These are phyloP conservation scores for Aquilaria malaccensis DNA, from an alignment of 345 rosid species.

Conservation along the genomic window DNA sequence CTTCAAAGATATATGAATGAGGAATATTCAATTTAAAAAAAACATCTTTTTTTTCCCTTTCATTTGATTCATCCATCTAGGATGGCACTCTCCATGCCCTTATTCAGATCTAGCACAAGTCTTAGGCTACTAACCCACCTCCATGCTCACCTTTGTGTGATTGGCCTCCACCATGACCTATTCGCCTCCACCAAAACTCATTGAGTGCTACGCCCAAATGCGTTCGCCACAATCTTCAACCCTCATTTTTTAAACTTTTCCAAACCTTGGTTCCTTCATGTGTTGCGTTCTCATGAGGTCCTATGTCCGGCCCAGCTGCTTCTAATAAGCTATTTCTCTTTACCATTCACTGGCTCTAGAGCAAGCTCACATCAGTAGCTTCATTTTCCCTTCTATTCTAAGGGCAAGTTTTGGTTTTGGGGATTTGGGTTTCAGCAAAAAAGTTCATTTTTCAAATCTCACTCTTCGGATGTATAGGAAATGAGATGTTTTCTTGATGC, in stretches of 20 bases:
- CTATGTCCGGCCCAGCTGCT: constrained; percentile 46
- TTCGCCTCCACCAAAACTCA: constrained; percentile 76
- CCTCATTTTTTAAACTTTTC: constrained; percentile 47
- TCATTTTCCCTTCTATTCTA: constrained; percentile 71
- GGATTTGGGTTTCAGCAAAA: constrained; percentile 33
- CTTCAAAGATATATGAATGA: too few species aligned
- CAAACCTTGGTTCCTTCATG: constrained; percentile 73
- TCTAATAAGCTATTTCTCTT: constrained; percentile 42
- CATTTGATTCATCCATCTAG: neutral
- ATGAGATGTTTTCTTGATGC: constrained; percentile 41
- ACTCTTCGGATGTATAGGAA: constrained; percentile 48
- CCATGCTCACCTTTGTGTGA: constrained; percentile 60
- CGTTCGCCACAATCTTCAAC: constrained; percentile 47
- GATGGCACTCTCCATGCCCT: constrained; percentile 75
- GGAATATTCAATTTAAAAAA: too few species aligned
- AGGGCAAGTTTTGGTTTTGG: constrained; percentile 70
- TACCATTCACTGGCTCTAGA: constrained; percentile 26
- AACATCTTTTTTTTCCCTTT: too few species aligned
- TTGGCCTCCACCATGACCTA: constrained; percentile 56
- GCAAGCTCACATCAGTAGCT: constrained; percentile 27
- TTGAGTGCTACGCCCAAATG: constrained; percentile 65
- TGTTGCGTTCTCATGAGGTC: constrained; percentile 86
- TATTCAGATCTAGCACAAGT: constrained; percentile 63
- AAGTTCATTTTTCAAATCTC: constrained; percentile 69
- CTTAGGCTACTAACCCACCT: constrained; percentile 46